phyloP scores from a whole-genome alignment of 768 basidiomycete species.

The Lactarius deliciosus region DNA sequence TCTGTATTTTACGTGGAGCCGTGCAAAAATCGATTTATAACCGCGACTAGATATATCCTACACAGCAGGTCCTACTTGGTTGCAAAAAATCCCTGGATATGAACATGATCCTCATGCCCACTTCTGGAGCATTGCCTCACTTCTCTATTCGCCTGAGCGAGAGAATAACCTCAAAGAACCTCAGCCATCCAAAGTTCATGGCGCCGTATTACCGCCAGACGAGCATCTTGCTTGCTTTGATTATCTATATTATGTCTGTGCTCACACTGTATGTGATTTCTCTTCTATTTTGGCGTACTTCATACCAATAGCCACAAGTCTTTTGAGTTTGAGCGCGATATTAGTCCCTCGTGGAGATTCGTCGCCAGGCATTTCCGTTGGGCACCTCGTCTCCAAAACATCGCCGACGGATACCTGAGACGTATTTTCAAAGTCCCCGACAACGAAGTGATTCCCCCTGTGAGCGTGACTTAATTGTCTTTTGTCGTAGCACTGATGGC shows the following conservation, averaged over 20 bases:
- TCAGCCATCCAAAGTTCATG: slow-evolving; percentile 34
- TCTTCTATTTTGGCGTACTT: background rate
- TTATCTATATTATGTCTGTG: slow-evolving; percentile 43
- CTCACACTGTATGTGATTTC: slow-evolving; percentile 32
- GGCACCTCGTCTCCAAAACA: slow-evolving; percentile 34
- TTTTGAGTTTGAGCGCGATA: slow-evolving; percentile 36
- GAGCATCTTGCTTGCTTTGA: slow-evolving; percentile 45
- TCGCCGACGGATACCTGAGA: slow-evolving; percentile 37
- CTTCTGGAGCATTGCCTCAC: slow-evolving; percentile 37
- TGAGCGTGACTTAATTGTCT: slow-evolving; percentile 29
- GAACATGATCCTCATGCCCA: slow-evolving; percentile 37
- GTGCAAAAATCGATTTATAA: background rate
- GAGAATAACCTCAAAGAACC: slow-evolving; percentile 32
- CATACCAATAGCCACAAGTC: slow-evolving; percentile 34
- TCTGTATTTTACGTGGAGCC: background rate
- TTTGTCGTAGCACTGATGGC: background rate
- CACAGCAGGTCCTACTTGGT: slow-evolving; percentile 37
- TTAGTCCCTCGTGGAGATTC: slow-evolving; percentile 40
- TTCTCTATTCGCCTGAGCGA: slow-evolving; percentile 38
- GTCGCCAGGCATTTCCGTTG: slow-evolving; percentile 39
- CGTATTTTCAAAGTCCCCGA: slow-evolving; percentile 34
- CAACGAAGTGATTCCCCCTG: slow-evolving; percentile 36
- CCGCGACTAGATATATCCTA: slow-evolving; percentile 38
- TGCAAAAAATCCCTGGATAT: slow-evolving; percentile 36
- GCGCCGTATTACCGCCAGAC: slow-evolving; percentile 36